Base-by-base conservation (phyloP, 176 grass and related monocot species). In the Oryza meridionalis region DNA sequence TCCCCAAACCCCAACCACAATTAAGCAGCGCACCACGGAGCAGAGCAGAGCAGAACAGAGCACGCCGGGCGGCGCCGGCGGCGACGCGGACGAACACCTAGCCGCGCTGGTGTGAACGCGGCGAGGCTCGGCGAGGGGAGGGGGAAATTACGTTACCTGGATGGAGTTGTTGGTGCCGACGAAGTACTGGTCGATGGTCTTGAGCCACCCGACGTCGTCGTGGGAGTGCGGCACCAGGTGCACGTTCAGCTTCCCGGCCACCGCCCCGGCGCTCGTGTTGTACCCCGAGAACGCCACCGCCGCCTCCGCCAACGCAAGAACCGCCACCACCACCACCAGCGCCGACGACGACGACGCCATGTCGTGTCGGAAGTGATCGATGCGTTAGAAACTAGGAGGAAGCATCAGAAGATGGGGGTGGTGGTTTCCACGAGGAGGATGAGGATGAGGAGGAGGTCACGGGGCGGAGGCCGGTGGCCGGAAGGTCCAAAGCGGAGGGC, bases 171-270 rank as follows among this genome's bases (percentile, higher is more conserved):
- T 94, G 33, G 92, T 89, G 14, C 92, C 92, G 12, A 94, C 89
- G 66, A 89, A 94, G 86, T 94, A 94, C 88, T 94, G 92, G 65
- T 94, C 92, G n/a, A 94, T 70, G 55, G 92, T 94, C 89, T 94
- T 94, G 80, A 94, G 92, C 92, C 92, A 94, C 7, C 92, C 92
- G 58, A 94, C 92, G 83, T 94, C 92, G 78, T 94, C 92, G 89
- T 94, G 92, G 44, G 79, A 91, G 86, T 94, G 92, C 11, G 92
- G 75, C 25, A 94, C 92, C 40, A 94, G 66, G 83, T 94, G 92
- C 27, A 94, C 92, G 69, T 94, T 94, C 33, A 94, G 89, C 92
- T 94, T 94, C 31, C 77, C 92, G 7, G 59, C 10, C 35, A 92
- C 87, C 76, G 90, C 84, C 31, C 88, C 78, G 32, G 83, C 90